Evolutionary conservation across 2,329 filamentous ascomycete species (phyloP).

Genomic region (Geosmithia morbida): DNA sequence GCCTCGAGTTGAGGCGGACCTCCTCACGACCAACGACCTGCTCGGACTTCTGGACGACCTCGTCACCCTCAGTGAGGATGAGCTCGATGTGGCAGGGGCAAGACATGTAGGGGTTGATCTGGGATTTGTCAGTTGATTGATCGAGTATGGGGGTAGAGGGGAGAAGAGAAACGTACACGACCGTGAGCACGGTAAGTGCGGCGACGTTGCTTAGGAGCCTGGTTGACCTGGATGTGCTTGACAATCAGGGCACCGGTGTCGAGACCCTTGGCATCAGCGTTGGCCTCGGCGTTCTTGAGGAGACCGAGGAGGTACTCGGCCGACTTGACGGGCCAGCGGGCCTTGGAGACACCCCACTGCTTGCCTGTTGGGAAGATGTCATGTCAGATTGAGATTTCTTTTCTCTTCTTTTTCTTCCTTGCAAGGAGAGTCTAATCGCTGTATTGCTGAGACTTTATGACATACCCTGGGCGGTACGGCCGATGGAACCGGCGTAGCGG

Average conservation of each 20-base stretch:
- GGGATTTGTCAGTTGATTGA: neutral
- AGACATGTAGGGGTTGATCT: constrained; percentile 99
- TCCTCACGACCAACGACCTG: constrained; percentile 59
- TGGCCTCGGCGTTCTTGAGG: constrained; percentile 94
- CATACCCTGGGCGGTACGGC: constrained; percentile 96
- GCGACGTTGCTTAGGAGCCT: constrained; percentile 98
- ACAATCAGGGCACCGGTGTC: constrained; percentile 95
- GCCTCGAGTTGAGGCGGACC: constrained; percentile 70
- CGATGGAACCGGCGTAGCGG: constrained; percentile 90
- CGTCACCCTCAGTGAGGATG: constrained; percentile 95
- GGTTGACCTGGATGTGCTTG: constrained; percentile 99
- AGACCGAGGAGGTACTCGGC: constrained; percentile 96
- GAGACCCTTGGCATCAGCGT: constrained; percentile 92
- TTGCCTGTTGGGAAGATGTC: constrained; percentile 55
- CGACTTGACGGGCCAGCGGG: constrained; percentile 98
- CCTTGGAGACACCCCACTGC: constrained; percentile 94
- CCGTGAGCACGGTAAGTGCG: constrained; percentile 99
- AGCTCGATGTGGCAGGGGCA: constrained; percentile 99
- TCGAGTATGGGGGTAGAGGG: neutral
- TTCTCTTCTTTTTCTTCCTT: neutral
- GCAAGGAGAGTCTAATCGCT: neutral
- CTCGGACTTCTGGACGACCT: constrained; percentile 87
- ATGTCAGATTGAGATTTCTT: constrained; percentile 11
- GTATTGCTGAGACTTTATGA: too few species aligned
- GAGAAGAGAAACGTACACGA: constrained; percentile 59